These are phyloP conservation scores for Cladophialophora psammophila DNA, from an alignment of 2,329 filamentous ascomycete species.

Conservation along the genomic window DNA sequence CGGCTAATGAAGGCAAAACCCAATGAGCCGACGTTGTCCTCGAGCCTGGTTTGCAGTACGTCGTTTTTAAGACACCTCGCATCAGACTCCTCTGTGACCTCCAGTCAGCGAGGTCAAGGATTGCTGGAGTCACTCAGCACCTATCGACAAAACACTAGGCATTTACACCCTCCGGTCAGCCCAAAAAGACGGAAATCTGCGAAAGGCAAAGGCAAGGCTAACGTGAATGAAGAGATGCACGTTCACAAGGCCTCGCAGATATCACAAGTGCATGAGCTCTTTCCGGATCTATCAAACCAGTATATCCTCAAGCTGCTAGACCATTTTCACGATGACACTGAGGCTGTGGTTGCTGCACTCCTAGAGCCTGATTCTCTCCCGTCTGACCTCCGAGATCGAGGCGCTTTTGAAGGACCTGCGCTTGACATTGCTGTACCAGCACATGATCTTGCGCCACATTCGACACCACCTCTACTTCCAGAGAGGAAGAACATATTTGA, in stretches of 20 bases:
- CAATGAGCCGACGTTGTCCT: constrained; percentile 69
- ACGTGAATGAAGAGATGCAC: constrained; percentile 63
- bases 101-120: constrained; percentile 52
- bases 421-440: constrained; percentile 35
- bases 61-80: constrained; percentile 66
- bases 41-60: constrained; percentile 81
- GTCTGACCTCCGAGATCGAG: constrained; percentile 63
- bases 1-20: constrained; percentile 58
- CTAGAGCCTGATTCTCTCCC: constrained; percentile 77
- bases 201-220: constrained; percentile 53
- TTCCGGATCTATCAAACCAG: constrained; percentile 82
- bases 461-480: constrained; percentile 51
- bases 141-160: constrained; percentile 50
- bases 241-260: constrained; percentile 84
- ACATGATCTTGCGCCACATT: constrained; percentile 61
- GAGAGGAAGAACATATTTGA: constrained; percentile 78
- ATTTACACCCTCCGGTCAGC: constrained; percentile 49
- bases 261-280: constrained; percentile 90
- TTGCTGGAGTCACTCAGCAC: constrained; percentile 49
- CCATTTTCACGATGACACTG: constrained; percentile 77
- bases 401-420: constrained; percentile 35
- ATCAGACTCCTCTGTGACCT: constrained; percentile 43
- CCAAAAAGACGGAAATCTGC: constrained; percentile 49
- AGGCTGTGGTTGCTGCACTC: constrained; percentile 80
- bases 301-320: constrained; percentile 83